These are phyloP conservation scores for Vanrija pseudolonga DNA, from an alignment of 1,284 basidiomycete species.

Conservation along the genomic window DNA sequence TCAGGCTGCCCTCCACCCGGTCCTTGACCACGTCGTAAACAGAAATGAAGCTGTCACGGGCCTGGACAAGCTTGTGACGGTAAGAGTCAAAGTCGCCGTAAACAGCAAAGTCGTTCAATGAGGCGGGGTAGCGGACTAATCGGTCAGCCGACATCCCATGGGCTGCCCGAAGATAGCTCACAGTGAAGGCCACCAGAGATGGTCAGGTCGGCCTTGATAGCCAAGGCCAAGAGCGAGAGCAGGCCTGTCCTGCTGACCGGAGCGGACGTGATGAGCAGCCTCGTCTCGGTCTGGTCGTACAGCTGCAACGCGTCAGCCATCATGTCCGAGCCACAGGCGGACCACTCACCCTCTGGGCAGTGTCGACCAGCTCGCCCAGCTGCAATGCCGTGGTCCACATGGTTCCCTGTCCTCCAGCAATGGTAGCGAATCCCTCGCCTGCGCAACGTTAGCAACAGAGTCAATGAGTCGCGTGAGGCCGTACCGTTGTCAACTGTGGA, in stretches of 20 bases:
- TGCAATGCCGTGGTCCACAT: constrained; percentile 99
- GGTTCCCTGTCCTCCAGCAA: constrained; percentile 94
- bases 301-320: constrained; percentile 38
- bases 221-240: constrained; percentile 82
- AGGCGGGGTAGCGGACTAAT: constrained; percentile 80
- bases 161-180: constrained; percentile 15
- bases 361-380: constrained; percentile 96
- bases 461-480: neutral
- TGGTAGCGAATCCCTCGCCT: constrained; percentile 85
- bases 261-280: constrained; percentile 87
- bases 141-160: neutral
- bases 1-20: constrained; percentile 88
- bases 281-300: constrained; percentile 87
- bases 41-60: constrained; percentile 79
- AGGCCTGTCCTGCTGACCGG: constrained; percentile 90
- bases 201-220: constrained; percentile 90
- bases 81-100: constrained; percentile 86
- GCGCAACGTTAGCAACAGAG: neutral
- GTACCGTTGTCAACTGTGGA: constrained; percentile 44
- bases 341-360: constrained; percentile 75
- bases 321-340: neutral
- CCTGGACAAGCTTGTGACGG: constrained; percentile 71
- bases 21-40: constrained; percentile 91
- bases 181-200: constrained; percentile 91
- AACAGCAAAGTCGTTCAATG: constrained; percentile 96